Conservation (phyloP, 2,329 filamentous ascomycete genomes). For the Pochonia chlamydosporia region DNA sequence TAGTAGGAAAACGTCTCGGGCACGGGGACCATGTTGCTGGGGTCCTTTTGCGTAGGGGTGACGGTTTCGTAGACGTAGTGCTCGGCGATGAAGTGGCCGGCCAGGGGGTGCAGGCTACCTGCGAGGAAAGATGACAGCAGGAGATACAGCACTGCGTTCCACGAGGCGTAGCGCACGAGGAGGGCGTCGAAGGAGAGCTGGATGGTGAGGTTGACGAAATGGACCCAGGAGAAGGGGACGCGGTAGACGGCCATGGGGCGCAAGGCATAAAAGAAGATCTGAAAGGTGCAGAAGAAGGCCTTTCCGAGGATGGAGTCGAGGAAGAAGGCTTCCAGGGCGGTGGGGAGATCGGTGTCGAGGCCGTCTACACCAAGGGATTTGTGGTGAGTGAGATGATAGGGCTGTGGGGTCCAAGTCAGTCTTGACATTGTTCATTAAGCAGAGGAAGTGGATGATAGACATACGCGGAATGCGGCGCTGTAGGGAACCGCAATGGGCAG, state of each 20-base stretch:
- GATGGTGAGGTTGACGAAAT: slow-evolving; percentile 71
- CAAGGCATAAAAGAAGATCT: slow-evolving; percentile 97
- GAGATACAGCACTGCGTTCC: slow-evolving; percentile 71
- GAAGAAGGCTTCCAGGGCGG: slow-evolving; percentile 82
- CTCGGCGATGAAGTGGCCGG: slow-evolving; percentile 97
- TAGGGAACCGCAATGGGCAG: slow-evolving; percentile 94
- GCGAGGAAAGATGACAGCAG: slow-evolving; percentile 88
- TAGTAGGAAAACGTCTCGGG: slow-evolving; percentile 98
- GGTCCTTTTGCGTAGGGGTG: slow-evolving; percentile 47
- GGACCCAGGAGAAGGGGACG: slow-evolving; percentile 79
- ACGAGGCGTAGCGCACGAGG: slow-evolving; percentile 56
- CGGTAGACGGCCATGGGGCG: slow-evolving; percentile 93
- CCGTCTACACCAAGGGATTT: slow-evolving; percentile 96
- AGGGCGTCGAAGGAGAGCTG: slow-evolving; percentile 74
- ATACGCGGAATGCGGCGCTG: slow-evolving; percentile 85
- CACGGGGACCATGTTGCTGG: slow-evolving; percentile 57
- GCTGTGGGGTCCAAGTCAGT: slow-evolving; percentile 37
- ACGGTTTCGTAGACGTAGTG: slow-evolving; percentile 78
- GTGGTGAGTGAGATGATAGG: slow-evolving; percentile 97
- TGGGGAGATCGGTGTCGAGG: slow-evolving; percentile 92
- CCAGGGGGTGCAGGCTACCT: slow-evolving; percentile 87
- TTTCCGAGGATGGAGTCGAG: slow-evolving; percentile 94
- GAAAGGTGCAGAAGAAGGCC: slow-evolving; percentile 98
- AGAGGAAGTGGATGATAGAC: slow-evolving; percentile 21
- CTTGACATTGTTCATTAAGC: neutral